Evolutionary conservation across 768 basidiomycete species (phyloP).

Genomic region (Hypholoma sublateritium): DNA sequence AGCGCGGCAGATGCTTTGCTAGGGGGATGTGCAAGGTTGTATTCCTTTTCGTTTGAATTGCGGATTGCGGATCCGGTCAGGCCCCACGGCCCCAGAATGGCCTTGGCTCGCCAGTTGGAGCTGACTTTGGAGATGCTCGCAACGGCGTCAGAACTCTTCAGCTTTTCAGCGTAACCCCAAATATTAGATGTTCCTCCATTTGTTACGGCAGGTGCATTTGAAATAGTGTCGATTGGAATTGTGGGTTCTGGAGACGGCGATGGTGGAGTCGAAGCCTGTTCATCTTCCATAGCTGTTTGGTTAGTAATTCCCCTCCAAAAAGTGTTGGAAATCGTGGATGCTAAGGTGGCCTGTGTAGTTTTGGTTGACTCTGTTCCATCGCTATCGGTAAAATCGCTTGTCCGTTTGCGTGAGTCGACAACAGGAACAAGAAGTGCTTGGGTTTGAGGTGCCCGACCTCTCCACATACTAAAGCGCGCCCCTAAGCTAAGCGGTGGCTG

Average conservation of each 20-base stretch:
- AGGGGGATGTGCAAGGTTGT: not conserved
- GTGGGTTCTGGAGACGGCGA: constrained; percentile 34
- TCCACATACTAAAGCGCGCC: constrained; percentile 63
- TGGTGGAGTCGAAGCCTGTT: constrained; percentile 39
- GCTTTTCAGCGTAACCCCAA: constrained; percentile 73
- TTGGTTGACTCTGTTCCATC: constrained; percentile 44
- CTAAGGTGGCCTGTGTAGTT: constrained; percentile 11
- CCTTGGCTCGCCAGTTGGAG: constrained; percentile 73
- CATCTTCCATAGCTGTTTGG: constrained; percentile 63
- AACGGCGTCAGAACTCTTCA: constrained; percentile 71
- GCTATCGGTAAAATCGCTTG: constrained; percentile 35
- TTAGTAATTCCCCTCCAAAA: constrained; percentile 80
- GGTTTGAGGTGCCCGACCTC: constrained; percentile 58
- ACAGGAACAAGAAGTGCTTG: constrained; percentile 36
- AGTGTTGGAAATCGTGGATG: constrained; percentile 53
- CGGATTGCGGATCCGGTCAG: constrained; percentile 10
- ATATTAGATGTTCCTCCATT: constrained; percentile 37
- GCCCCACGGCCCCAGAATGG: constrained; percentile 47
- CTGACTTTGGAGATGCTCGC: constrained; percentile 73
- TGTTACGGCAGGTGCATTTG: not conserved
- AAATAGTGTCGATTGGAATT: not conserved
- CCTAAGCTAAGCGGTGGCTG: constrained; percentile 46
- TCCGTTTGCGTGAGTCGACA: constrained; percentile 31
- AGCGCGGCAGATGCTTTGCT: not conserved
- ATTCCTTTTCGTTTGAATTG: not conserved